phyloP scores from a whole-genome alignment of 169 alveolate genomes.

The Plasmodium blacklocki region DNA sequence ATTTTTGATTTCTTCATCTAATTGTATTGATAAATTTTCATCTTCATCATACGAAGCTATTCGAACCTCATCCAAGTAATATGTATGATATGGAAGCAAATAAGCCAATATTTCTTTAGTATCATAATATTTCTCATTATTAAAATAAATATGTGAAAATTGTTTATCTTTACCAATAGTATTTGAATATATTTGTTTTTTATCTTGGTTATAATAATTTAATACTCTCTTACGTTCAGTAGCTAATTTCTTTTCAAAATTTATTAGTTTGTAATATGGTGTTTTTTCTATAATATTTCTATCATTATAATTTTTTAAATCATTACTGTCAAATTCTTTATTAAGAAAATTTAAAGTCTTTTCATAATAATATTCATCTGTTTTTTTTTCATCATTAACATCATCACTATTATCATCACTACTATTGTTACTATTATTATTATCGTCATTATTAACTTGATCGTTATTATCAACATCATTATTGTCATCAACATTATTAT shows the following conservation, averaged over 20 bases:
- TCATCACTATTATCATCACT: background rate
- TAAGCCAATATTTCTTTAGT: constrained; percentile 61
- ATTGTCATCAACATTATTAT: background rate
- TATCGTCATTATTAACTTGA: background rate
- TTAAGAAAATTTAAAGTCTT: constrained; percentile 35
- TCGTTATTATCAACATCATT: background rate
- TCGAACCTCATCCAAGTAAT: constrained; percentile 41
- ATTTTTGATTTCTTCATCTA: constrained; percentile 18
- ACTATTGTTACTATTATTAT: background rate
- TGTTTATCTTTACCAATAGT: constrained; percentile 58
- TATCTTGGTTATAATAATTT: constrained; percentile 46
- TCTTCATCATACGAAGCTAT: constrained; percentile 26
- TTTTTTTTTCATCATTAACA: constrained; percentile 14
- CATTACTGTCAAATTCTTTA: constrained; percentile 10
- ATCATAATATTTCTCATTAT: constrained; percentile 57
- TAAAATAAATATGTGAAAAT: constrained; percentile 48
- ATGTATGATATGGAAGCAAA: constrained; percentile 60
- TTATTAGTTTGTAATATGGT: constrained; percentile 43
- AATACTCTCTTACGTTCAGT: constrained; percentile 48
- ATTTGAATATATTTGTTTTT: constrained; percentile 46
- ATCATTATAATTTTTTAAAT: background rate
- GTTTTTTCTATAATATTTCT: constrained; percentile 35
- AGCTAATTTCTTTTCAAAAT: constrained; percentile 61
- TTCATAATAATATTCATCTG: constrained; percentile 41
- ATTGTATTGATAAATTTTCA: background rate